A percentile compares a stretch with the other conserved stretches of the same genome.
phyloP scores from a whole-genome alignment of 2,329 filamentous ascomycete species.

The Fusarium hostae region DNA sequence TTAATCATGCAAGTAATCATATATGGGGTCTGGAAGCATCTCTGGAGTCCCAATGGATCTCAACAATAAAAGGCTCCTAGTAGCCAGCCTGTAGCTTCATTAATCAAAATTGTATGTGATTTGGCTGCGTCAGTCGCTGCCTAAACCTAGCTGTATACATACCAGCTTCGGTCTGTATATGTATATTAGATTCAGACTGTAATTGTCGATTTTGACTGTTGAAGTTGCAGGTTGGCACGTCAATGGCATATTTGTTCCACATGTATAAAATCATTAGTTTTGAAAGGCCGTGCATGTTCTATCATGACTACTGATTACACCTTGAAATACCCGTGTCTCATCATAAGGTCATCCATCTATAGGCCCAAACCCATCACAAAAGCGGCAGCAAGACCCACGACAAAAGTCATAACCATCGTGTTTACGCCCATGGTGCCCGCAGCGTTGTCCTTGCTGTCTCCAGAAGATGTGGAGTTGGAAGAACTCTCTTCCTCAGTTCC shows the following conservation, averaged over 20 bases:
- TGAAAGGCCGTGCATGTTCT: conserved; percentile 5
- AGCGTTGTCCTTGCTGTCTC: conserved; percentile 35
- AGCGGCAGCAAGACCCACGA: conserved; percentile 52
- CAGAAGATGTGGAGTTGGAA: conserved; percentile 27
- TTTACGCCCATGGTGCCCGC: conserved; percentile 42
- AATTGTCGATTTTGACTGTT: no score
- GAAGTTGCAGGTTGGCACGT: not conserved
- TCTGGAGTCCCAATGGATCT: not conserved
- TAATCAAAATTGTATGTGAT: no score
- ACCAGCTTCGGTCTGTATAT: no score
- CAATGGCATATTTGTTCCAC: conserved; percentile 1
- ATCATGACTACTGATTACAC: conserved; percentile 13
- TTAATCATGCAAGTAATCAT: not conserved
- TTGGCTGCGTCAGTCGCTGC: no score
- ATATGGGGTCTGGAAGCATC: not conserved
- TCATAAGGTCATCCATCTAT: conserved; percentile 30
- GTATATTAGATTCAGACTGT: no score
- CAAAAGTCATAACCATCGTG: conserved; percentile 47
- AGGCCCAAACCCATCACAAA: conserved; percentile 53
- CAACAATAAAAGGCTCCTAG: not conserved
- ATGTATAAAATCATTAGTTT: conserved; percentile 28
- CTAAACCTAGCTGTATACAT: no score
- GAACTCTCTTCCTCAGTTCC: conserved; percentile 34
- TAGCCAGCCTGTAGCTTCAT: not conserved
- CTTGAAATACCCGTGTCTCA: conserved; percentile 6